A percentile compares a stretch with the other conserved stretches of the same genome.
Evolutionary conservation across 768 basidiomycete species (phyloP).

Genomic region (Lactarius indigo): DNA sequence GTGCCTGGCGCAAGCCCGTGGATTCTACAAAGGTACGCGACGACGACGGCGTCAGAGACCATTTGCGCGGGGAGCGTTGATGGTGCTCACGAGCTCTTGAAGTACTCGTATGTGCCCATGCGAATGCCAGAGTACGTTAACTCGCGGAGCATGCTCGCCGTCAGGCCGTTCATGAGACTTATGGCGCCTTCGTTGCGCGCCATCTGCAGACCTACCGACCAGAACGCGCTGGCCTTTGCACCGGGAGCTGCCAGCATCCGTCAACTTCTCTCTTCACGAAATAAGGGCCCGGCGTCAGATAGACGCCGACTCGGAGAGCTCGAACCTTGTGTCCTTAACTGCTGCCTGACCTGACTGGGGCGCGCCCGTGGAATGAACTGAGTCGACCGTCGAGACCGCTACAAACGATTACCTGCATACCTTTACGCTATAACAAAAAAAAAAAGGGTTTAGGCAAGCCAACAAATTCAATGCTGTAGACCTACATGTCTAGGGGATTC

Average conservation of each 20-base stretch:
- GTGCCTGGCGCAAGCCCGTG: slow-evolving; percentile 28
- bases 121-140: slow-evolving; percentile 36
- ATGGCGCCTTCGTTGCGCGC: slow-evolving; percentile 33
- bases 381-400: background rate
- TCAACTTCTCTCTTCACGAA: background rate
- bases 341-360: slow-evolving; percentile 33
- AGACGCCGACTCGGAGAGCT: background rate
- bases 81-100: slow-evolving; percentile 35
- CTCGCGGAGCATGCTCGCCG: slow-evolving; percentile 37
- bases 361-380: background rate
- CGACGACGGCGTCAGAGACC: background rate
- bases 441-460: background rate
- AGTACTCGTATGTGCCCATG: slow-evolving; percentile 38
- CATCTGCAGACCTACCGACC: slow-evolving; percentile 35
- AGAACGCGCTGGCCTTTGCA: slow-evolving; percentile 32
- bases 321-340: slow-evolving; percentile 33
- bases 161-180: slow-evolving; percentile 34
- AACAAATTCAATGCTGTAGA: background rate
- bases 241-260: slow-evolving; percentile 28
- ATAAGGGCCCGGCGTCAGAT: background rate
- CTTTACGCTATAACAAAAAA: slow-evolving; percentile 28
- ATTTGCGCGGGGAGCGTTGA: background rate
- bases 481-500: slow-evolving; percentile 37
- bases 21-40: slow-evolving; percentile 25
- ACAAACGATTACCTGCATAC: slow-evolving; percentile 16